phyloP scores from a whole-genome alignment of 208 protist genomes.

The Leishmania tarentolae region DNA sequence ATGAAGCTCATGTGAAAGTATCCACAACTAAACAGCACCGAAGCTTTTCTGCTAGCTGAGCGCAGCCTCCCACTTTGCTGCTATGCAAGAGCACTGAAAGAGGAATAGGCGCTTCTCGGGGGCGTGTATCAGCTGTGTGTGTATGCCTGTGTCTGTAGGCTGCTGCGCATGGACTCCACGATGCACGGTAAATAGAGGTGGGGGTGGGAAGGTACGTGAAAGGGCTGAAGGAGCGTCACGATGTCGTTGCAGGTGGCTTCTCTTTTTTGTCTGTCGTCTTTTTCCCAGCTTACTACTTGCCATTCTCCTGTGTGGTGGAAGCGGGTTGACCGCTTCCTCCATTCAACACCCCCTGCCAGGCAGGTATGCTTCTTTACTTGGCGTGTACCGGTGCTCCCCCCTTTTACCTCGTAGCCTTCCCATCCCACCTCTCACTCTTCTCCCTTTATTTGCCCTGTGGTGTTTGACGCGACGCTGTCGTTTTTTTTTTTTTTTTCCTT shows the following conservation, averaged over 20 bases:
- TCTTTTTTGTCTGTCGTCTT: background rate
- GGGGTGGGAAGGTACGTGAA: background rate
- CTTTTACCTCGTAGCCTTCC: background rate
- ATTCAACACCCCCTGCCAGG: background rate
- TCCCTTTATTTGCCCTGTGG: too few relatives aligned
- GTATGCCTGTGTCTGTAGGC: background rate
- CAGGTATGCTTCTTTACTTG: background rate
- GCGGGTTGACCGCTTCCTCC: background rate
- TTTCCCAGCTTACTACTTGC: background rate
- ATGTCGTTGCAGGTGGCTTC: background rate
- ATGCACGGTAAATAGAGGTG: background rate
- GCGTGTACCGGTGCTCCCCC: background rate
- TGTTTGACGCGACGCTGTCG: background rate
- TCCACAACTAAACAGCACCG: background rate
- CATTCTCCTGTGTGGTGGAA: background rate
- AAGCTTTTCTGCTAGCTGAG: background rate
- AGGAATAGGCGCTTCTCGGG: background rate
- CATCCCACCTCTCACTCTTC: background rate
- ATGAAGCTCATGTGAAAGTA: background rate
- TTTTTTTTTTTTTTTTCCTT: background rate
- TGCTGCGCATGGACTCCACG: background rate
- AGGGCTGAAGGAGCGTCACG: background rate
- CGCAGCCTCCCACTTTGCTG: background rate
- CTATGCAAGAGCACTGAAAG: background rate
- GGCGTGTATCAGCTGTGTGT: background rate